A percentile compares a stretch with the other conserved stretches of the same genome.
These are phyloP conservation scores for Ophiostoma sp. DNA, from an alignment of 2,329 filamentous ascomycete species.

Conservation along the genomic window DNA sequence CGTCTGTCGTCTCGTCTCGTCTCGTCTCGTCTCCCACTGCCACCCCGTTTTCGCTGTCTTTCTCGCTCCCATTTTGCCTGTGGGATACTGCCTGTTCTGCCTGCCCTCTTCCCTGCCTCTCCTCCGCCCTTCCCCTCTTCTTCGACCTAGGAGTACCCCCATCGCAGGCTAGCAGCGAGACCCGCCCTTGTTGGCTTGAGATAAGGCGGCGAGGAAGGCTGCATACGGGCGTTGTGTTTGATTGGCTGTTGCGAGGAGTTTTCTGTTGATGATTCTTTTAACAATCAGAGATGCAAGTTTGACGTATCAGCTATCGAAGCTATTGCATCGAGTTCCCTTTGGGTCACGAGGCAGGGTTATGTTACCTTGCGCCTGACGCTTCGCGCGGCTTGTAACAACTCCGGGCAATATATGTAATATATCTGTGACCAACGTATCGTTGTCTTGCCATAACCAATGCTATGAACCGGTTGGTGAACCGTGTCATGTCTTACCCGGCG, in stretches of 20 bases:
- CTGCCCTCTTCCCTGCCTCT: not conserved
- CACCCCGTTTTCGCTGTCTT: constrained; percentile 16
- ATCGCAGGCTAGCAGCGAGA: not conserved
- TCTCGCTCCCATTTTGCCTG: constrained; percentile 23
- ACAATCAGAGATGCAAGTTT: constrained; percentile 16
- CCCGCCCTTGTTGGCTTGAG: constrained; percentile 31
- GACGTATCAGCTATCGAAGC: constrained; percentile 19
- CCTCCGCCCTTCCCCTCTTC: not conserved
- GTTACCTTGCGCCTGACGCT: not conserved
- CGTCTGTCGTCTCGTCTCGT: not conserved
- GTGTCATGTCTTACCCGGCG: not conserved
- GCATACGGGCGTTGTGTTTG: constrained; percentile 28
- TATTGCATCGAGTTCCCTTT: not conserved
- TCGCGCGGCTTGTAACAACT: not conserved
- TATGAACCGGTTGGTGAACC: not conserved
- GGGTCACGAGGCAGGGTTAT: constrained; percentile 4
- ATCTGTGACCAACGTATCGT: not conserved
- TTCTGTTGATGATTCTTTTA: constrained; percentile 38
- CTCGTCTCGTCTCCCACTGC: not conserved
- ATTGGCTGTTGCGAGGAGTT: constrained; percentile 38
- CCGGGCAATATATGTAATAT: not conserved
- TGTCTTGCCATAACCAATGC: not conserved
- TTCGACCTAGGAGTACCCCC: not conserved
- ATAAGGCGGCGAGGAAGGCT: constrained; percentile 36
- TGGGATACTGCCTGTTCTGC: constrained; percentile 10